phyloP scores from a whole-genome alignment of 768 basidiomycete species.

The Pleurotus giganteus region DNA sequence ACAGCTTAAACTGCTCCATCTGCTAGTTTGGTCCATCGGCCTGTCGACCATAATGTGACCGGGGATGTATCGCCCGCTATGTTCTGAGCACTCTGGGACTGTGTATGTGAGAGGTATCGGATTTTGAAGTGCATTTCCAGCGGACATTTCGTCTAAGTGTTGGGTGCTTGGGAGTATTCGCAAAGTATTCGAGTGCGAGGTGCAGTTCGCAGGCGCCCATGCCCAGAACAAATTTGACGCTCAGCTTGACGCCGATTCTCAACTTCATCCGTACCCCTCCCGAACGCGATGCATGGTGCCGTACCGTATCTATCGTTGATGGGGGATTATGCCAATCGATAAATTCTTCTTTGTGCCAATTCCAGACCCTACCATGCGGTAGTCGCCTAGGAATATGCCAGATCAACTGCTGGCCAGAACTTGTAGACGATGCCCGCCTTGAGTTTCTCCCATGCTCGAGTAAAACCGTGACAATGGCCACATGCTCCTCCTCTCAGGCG shows the following conservation, averaged over 20 bases:
- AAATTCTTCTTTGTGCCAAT: background rate
- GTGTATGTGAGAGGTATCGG: conserved; percentile 41
- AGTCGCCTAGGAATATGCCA: background rate
- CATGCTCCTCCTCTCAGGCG: conserved; percentile 8
- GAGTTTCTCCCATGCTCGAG: conserved; percentile 8
- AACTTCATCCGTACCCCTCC: no score
- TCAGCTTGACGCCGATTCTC: no score
- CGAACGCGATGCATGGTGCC: background rate
- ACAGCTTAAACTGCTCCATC: conserved; percentile 74
- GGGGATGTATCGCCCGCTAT: conserved; percentile 66
- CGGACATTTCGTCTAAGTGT: no score
- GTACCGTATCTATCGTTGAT: no score
- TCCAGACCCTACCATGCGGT: background rate
- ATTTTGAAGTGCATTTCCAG: background rate
- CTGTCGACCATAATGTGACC: conserved; percentile 68
- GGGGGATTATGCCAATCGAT: background rate
- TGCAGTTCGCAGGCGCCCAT: background rate
- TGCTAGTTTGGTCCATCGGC: conserved; percentile 61
- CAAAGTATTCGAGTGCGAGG: conserved; percentile 2
- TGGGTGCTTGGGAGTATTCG: no score
- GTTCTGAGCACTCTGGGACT: conserved; percentile 63
- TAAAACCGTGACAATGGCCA: conserved; percentile 1
- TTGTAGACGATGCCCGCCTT: no score
- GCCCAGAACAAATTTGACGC: background rate
- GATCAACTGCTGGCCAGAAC: no score